phyloP scores from a whole-genome alignment of 768 basidiomycete genomes.

The Solioccasus polychromus region DNA sequence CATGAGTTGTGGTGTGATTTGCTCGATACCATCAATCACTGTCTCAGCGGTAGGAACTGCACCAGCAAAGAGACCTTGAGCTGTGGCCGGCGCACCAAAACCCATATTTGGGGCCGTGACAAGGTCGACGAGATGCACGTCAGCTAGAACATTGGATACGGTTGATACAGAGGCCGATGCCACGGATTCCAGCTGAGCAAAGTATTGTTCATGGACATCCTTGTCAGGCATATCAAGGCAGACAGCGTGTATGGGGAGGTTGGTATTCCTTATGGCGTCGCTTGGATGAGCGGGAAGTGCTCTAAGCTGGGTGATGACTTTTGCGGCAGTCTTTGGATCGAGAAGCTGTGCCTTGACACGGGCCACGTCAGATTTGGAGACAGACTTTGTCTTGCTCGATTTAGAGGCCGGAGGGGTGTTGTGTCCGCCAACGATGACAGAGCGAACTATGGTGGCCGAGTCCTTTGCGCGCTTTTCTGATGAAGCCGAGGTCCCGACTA shows the following conservation, averaged over 20 bases:
- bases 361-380: conserved; percentile 51
- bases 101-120: conserved; percentile 63
- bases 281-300: conserved; percentile 41
- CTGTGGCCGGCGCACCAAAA: conserved; percentile 70
- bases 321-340: conserved; percentile 64
- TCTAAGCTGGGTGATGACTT: conserved; percentile 69
- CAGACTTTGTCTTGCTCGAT: conserved; percentile 35
- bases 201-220: conserved; percentile 60
- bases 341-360: conserved; percentile 68
- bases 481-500: conserved; percentile 30
- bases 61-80: conserved; percentile 65
- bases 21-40: conserved; percentile 61
- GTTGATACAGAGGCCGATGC: conserved; percentile 49
- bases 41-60: conserved; percentile 75
- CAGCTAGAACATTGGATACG: conserved; percentile 49
- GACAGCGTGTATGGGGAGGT: conserved; percentile 71
- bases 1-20: conserved; percentile 77
- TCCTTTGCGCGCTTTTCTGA: conserved; percentile 62
- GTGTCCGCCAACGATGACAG: conserved; percentile 63
- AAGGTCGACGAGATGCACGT: conserved; percentile 61
- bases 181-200: conserved; percentile 49
- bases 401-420: conserved; percentile 30
- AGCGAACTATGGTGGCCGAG: conserved; percentile 60
- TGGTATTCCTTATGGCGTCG: conserved; percentile 12
- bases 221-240: conserved; percentile 63